Base-by-base conservation (phyloP, 305 asterid species). In the Solanum hybrid region DNA sequence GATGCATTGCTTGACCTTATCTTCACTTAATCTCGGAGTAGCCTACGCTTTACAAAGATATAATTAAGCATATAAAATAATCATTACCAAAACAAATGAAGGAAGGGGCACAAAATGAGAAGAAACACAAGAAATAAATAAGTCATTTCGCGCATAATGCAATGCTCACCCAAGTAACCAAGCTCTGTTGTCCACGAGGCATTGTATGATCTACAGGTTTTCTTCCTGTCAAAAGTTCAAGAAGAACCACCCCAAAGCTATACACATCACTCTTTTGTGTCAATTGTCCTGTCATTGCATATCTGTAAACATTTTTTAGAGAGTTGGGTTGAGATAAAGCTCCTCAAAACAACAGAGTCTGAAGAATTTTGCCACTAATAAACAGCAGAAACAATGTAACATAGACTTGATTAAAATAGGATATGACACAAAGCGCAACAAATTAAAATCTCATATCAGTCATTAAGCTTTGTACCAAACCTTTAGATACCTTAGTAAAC, bases 151-250 rank as follows among this genome's bases (percentile, higher is more conserved):
- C 1, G 10, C 85, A 78, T 36, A 78, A 35, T 88, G 86, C 91
- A 79, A 37, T 87, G 88, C 92, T 91, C 88, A 95, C 98, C 98
- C 98, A 95, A 82, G 98, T 95, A 86, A 95, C 95, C 84, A 95
- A 95, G 89, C 93, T 91, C 92, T 95, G 98, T 92, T 95, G 98
- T 35, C 98, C 98, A 89, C 98, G 96, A 51, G 98, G 98, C 96
- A 95, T 93, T 7, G 96, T 95, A 89, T 95, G 96, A 91, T 95
- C 98, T 72, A 95, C 98, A 69, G 98, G 98, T 92, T 95, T 95
- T 90, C 98, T 92, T 89, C 98, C 96, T 88, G 98, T 95, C 89
- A 95, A 89, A 91, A 95, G 98, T 92, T 95, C 98, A 78, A 95
- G 98, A 64, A 95, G 91, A 89, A 94, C 98, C 86, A 95, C 98